Evolutionary conservation across 106 monocot genomes (phyloP).

Genomic region (Acorus calamus): DNA sequence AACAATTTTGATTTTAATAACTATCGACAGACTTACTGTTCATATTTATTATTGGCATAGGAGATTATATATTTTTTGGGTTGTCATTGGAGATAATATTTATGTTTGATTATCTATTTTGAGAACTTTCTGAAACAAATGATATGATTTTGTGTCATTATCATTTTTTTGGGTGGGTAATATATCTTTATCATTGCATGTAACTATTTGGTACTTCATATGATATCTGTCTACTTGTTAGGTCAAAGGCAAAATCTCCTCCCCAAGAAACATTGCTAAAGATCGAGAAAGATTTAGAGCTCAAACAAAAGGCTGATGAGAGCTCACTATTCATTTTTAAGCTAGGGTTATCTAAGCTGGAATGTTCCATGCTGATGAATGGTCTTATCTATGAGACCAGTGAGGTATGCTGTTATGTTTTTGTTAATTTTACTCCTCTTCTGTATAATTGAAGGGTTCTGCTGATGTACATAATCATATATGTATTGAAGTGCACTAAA

Average conservation of each 20-base stretch:
- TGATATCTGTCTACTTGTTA: conserved; percentile 5
- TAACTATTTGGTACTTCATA: no score
- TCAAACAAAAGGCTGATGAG: conserved; percentile 45
- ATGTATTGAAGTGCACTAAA: no score
- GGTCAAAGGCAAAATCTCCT: conserved; percentile 69
- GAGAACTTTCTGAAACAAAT: conserved; percentile 3
- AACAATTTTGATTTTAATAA: no score
- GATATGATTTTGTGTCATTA: no score
- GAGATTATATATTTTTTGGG: no score
- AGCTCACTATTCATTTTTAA: conserved; percentile 80
- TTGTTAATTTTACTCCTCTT: background rate
- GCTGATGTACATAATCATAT: no score
- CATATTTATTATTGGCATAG: no score
- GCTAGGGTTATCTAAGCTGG: conserved; percentile 71
- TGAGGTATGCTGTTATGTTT: conserved; percentile 35
- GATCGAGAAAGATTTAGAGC: conserved; percentile 47
- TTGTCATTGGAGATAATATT: no score
- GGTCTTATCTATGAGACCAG: conserved; percentile 70
- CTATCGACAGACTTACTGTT: no score
- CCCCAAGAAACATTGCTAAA: conserved; percentile 83
- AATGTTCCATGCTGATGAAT: conserved; percentile 84
- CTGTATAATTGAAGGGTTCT: background rate
- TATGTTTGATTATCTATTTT: no score
- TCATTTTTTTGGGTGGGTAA: no score
- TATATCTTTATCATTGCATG: no score